phyloP scores from a whole-genome alignment of 2,329 filamentous ascomycete species.

The Didymella keratinophila region DNA sequence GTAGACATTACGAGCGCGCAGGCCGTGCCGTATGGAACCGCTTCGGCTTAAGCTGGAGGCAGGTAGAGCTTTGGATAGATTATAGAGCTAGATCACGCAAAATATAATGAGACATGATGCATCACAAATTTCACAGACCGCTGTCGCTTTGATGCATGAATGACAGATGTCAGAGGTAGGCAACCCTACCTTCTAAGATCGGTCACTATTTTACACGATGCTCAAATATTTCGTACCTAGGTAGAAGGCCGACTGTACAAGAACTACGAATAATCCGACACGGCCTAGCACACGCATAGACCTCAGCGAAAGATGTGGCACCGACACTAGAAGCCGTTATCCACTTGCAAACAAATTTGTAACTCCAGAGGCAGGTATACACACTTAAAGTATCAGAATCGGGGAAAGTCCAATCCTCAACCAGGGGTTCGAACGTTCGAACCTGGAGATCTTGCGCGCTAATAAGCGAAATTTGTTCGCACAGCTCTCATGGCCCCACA shows the following conservation, averaged over 20 bases:
- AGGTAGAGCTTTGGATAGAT: neutral
- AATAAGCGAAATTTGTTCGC: too few relatives aligned
- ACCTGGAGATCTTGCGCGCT: too few relatives aligned
- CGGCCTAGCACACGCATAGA: neutral
- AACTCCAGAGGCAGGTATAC: too few relatives aligned
- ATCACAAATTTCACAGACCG: neutral
- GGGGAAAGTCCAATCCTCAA: too few relatives aligned
- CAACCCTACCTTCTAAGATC: too few relatives aligned
- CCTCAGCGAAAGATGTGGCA: neutral
- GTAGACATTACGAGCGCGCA: constrained; percentile 53
- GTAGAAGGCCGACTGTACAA: neutral
- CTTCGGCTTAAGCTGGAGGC: constrained; percentile 5
- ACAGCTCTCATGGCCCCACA: too few relatives aligned
- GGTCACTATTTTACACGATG: too few relatives aligned
- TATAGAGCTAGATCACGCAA: neutral
- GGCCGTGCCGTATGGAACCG: constrained; percentile 49
- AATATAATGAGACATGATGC: neutral
- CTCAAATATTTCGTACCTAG: neutral
- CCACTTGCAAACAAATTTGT: too few relatives aligned
- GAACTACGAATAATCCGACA: neutral
- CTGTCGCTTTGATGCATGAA: too few relatives aligned
- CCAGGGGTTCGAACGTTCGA: too few relatives aligned
- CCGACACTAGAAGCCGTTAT: neutral
- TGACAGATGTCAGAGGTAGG: too few relatives aligned
- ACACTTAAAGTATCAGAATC: too few relatives aligned